Evolutionary conservation across 2,329 filamentous ascomycete species (phyloP).

Genomic region (Ophiostoma perfectum): DNA sequence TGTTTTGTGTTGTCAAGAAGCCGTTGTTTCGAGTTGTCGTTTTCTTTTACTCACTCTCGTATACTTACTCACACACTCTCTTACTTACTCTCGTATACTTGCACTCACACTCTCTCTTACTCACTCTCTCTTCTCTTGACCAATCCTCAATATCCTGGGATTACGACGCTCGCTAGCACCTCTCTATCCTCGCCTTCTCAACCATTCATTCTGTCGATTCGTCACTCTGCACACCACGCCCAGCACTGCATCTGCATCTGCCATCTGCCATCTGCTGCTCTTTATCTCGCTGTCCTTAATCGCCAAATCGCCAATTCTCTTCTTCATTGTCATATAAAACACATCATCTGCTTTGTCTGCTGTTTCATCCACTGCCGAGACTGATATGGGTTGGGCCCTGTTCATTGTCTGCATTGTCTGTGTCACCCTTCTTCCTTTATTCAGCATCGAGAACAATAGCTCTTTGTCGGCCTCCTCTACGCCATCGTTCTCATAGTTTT

Average conservation of each 20-base stretch:
- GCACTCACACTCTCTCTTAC: background rate
- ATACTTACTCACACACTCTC: background rate
- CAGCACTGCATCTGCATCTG: background rate
- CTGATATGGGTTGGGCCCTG: background rate
- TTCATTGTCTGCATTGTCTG: conserved; percentile 17
- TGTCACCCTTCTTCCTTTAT: background rate
- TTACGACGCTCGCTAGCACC: background rate
- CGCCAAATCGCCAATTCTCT: background rate
- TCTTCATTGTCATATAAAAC: background rate
- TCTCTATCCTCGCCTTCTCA: background rate
- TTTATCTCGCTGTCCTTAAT: background rate
- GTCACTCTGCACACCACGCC: background rate
- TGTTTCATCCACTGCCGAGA: background rate
- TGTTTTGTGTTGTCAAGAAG: background rate
- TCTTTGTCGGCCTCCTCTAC: background rate
- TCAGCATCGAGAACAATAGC: conserved; percentile 7
- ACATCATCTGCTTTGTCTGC: background rate
- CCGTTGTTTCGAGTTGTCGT: too few relatives aligned
- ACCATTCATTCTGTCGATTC: background rate
- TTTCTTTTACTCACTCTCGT: too few relatives aligned
- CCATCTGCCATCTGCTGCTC: background rate
- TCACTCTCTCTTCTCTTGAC: background rate
- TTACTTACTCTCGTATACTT: too few relatives aligned
- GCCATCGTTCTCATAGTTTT: background rate
- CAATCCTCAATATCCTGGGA: background rate